phyloP scores from a whole-genome alignment of 257 asterid genomes.

The Avicennia marina region DNA sequence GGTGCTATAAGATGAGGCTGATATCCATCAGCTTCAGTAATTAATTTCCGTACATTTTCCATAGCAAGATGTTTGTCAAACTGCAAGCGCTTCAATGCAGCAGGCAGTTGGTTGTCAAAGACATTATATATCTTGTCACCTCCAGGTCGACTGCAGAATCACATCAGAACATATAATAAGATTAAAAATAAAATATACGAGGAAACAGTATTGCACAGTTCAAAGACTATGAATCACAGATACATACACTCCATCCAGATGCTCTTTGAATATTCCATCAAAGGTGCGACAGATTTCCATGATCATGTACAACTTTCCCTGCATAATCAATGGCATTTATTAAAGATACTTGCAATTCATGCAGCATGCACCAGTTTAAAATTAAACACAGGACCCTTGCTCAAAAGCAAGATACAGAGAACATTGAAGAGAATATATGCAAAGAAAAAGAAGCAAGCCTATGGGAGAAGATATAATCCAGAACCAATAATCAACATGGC shows the following conservation, averaged over 20 bases:
- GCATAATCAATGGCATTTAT: slow-evolving; percentile 26
- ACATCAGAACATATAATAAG: slow-evolving; percentile 11
- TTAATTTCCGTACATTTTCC: slow-evolving; percentile 94
- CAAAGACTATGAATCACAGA: not conserved
- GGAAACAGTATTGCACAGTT: not conserved
- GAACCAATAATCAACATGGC: not conserved
- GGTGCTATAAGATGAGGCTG: slow-evolving; percentile 99
- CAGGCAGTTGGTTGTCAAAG: slow-evolving; percentile 92
- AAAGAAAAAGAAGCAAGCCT: slow-evolving; percentile 1
- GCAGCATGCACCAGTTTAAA: too few species aligned
- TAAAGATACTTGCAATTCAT: not conserved
- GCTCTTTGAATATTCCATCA: slow-evolving; percentile 95
- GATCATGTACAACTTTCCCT: slow-evolving; percentile 97
- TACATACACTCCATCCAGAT: slow-evolving; percentile 93
- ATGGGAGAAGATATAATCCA: not conserved
- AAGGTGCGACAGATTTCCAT: slow-evolving; percentile 94
- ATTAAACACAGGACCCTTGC: too few species aligned
- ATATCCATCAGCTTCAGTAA: slow-evolving; percentile 97
- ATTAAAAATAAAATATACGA: slow-evolving; percentile 15
- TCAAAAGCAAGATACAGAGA: too few species aligned
- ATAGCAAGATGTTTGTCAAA: slow-evolving; percentile 98
- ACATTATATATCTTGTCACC: slow-evolving; percentile 94
- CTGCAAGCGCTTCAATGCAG: slow-evolving; percentile 94
- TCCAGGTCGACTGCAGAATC: slow-evolving; percentile 85
- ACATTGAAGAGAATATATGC: too few species aligned